Percentiles rank a stretch among this genome's conserved stretches.
phyloP scores from a whole-genome alignment of 2,329 filamentous ascomycete genomes.

The Diaporthe vexans region DNA sequence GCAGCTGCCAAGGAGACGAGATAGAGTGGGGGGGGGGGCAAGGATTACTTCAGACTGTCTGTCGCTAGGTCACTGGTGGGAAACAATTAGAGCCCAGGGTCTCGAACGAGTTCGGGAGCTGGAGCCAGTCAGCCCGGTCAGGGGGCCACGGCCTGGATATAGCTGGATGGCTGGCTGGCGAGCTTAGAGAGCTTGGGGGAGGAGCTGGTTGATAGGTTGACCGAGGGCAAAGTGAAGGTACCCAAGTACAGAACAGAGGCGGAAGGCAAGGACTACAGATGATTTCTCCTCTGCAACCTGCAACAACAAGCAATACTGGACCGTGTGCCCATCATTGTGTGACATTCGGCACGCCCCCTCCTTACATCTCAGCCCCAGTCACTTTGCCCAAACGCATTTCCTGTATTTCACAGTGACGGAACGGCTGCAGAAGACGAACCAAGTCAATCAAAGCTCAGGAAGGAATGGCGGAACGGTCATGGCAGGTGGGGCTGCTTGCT shows the following conservation, averaged over 20 bases:
- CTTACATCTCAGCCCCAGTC: too few relatives aligned
- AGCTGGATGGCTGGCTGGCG: neutral
- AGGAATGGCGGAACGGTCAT: too few relatives aligned
- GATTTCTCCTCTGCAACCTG: too few relatives aligned
- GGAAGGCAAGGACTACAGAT: neutral
- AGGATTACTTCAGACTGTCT: neutral
- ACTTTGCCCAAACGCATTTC: too few relatives aligned
- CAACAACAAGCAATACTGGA: too few relatives aligned
- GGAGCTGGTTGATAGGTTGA: neutral
- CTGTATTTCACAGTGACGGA: too few relatives aligned
- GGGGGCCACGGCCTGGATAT: neutral
- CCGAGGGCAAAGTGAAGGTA: neutral
- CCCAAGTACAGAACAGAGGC: neutral
- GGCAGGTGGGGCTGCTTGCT: too few relatives aligned
- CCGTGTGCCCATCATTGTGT: too few relatives aligned
- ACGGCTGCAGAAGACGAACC: too few relatives aligned
- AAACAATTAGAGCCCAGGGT: neutral
- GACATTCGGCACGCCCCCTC: too few relatives aligned
- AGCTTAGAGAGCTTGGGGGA: neutral
- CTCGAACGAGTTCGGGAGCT: neutral
- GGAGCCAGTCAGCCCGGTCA: neutral
- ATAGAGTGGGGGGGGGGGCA: neutral
- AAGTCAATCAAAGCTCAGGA: too few relatives aligned
- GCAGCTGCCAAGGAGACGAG: slow-evolving; percentile 1
- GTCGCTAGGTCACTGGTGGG: neutral